phyloP scores from a whole-genome alignment of 2,329 filamentous ascomycete species.

The Onygena corvina region DNA sequence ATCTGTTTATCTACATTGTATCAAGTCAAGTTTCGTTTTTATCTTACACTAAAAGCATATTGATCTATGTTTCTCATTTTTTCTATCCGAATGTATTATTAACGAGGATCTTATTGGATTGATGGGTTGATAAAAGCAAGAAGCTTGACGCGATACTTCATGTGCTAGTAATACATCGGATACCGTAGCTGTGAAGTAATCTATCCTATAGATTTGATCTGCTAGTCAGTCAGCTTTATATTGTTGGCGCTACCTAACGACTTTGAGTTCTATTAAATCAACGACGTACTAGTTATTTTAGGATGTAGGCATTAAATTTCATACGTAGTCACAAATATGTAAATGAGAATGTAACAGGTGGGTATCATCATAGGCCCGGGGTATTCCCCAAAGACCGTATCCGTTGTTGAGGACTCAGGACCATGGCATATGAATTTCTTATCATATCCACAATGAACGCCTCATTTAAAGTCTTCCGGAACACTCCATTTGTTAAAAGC shows the following conservation, averaged over 20 bases:
- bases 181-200: no score
- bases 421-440: no score
- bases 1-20: not conserved
- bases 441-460: no score
- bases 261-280: no score
- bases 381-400: not conserved
- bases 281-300: no score
- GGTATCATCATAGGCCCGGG: conserved; percentile 1
- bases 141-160: not conserved
- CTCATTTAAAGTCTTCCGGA: no score
- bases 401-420: no score
- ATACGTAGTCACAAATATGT: not conserved
- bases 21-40: not conserved
- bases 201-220: no score
- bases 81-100: not conserved
- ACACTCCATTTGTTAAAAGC: no score
- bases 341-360: not conserved
- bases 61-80: not conserved
- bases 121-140: not conserved
- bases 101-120: not conserved
- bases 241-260: no score
- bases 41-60: not conserved
- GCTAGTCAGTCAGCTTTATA: no score
- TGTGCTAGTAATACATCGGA: no score
- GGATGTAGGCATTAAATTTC: not conserved